A percentile compares a stretch with the other conserved stretches of the same genome.
Evolutionary conservation across 2,329 filamentous ascomycete species (phyloP).

Genomic region (Thielaviopsis musarum): DNA sequence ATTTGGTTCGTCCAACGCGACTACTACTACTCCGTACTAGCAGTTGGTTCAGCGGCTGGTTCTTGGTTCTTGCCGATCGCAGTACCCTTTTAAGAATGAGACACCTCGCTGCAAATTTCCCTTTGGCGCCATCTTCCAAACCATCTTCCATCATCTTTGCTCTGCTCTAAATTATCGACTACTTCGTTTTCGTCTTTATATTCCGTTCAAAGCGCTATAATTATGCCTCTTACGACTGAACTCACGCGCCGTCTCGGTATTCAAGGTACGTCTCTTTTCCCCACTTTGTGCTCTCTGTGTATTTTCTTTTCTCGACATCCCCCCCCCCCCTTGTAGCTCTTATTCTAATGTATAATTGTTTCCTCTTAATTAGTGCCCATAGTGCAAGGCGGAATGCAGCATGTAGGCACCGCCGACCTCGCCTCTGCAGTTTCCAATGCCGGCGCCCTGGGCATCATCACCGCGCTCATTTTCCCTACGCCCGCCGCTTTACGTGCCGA

Average conservation of each 20-base stretch:
- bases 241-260: conserved; percentile 42
- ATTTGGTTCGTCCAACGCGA: no score
- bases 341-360: not conserved
- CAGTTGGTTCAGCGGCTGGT: no score
- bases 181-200: not conserved
- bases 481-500: conserved; percentile 86
- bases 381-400: conserved; percentile 78
- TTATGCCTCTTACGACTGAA: conserved; percentile 41
- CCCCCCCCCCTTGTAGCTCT: not conserved
- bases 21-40: no score
- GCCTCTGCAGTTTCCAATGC: conserved; percentile 63
- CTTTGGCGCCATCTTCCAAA: no score
- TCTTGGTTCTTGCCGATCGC: no score
- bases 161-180: no score
- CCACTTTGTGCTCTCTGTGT: no score
- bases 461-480: conserved; percentile 79
- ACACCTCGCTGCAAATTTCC: no score
- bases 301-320: not conserved
- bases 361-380: conserved; percentile 43
- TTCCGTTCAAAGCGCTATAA: conserved; percentile 11
- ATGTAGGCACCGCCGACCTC: conserved; percentile 66
- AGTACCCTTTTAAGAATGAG: no score
- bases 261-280: conserved; percentile 20
- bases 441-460: conserved; percentile 70
- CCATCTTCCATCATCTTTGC: no score